phyloP scores from a whole-genome alignment of 352 stramenopile genomes.

The Nothophytophthora sp. region DNA sequence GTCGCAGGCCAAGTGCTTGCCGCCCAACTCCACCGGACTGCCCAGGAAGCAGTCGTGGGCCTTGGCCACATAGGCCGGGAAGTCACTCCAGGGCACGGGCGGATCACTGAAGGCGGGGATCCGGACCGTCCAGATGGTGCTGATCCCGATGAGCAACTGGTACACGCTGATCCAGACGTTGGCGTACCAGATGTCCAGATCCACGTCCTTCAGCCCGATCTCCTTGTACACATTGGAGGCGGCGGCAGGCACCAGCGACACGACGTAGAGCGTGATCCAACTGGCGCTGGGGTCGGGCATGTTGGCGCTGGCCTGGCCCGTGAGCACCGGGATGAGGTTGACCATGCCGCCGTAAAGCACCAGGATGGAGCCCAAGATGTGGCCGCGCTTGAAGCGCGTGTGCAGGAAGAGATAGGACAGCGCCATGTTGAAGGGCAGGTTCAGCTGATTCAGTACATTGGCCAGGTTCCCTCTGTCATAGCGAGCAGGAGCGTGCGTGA shows the following conservation, averaged over 20 bases:
- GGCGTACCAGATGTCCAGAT: conserved; percentile 89
- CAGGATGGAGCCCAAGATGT: conserved; percentile 84
- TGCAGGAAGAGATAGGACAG: conserved; percentile 79
- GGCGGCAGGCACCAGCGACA: conserved; percentile 68
- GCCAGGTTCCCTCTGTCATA: conserved; percentile 76
- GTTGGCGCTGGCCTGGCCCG: conserved; percentile 61
- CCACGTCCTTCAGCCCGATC: conserved; percentile 86
- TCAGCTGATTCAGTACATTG: conserved; percentile 86
- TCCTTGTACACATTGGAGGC: conserved; percentile 90
- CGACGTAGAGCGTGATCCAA: conserved; percentile 83
- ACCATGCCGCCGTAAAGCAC: conserved; percentile 87
- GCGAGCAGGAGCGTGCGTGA: too few species aligned
- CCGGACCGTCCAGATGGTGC: conserved; percentile 80
- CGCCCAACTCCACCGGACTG: conserved; percentile 66
- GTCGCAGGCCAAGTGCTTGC: conserved; percentile 57
- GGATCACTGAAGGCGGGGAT: conserved; percentile 82
- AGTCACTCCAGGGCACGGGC: conserved; percentile 72
- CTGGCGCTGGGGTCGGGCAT: conserved; percentile 71
- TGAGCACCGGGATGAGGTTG: conserved; percentile 82
- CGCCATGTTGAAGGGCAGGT: conserved; percentile 88
- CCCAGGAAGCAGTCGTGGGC: conserved; percentile 80
- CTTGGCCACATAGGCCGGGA: conserved; percentile 64
- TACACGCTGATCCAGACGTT: conserved; percentile 89
- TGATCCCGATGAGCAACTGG: conserved; percentile 73
- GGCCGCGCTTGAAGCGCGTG: conserved; percentile 80